phyloP scores from a whole-genome alignment of 2,329 filamentous ascomycete genomes.

The Didymella pinodella region DNA sequence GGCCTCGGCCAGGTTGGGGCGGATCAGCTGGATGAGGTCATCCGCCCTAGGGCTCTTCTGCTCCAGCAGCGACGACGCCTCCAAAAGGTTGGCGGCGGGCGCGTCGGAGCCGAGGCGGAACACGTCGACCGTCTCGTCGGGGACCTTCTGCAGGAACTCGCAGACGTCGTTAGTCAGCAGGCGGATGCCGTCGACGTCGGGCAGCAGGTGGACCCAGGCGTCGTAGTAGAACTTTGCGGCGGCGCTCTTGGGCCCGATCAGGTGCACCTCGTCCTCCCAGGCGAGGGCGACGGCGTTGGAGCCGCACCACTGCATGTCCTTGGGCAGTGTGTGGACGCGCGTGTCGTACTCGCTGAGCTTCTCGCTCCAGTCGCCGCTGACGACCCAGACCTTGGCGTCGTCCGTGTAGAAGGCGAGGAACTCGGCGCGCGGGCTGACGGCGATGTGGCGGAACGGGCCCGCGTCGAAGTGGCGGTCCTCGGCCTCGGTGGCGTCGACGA shows the following conservation, averaged over 20 bases:
- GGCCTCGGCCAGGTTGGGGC: constrained; percentile 85
- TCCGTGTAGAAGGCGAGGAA: constrained; percentile 88
- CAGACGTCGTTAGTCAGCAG: constrained; percentile 93
- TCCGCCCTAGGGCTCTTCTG: constrained; percentile 96
- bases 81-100: constrained; percentile 88
- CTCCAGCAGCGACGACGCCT: constrained; percentile 90
- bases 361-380: constrained; percentile 93
- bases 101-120: constrained; percentile 89
- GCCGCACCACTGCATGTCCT: constrained; percentile 94
- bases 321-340: constrained; percentile 81
- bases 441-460: constrained; percentile 89
- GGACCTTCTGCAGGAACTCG: constrained; percentile 95
- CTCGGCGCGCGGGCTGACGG: constrained; percentile 88
- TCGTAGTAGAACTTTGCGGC: constrained; percentile 87
- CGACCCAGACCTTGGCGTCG: constrained; percentile 85
- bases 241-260: constrained; percentile 84
- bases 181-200: constrained; percentile 88
- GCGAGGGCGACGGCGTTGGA: constrained; percentile 92
- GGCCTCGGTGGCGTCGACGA: constrained; percentile 86
- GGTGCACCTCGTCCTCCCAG: constrained; percentile 97
- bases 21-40: constrained; percentile 95
- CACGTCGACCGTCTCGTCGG: constrained; percentile 83
- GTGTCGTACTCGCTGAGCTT: constrained; percentile 92
- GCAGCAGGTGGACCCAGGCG: constrained; percentile 84
- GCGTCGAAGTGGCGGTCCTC: constrained; percentile 92